phyloP scores from a whole-genome alignment of 345 rosid species.

The Bruguiera sexangula region DNA sequence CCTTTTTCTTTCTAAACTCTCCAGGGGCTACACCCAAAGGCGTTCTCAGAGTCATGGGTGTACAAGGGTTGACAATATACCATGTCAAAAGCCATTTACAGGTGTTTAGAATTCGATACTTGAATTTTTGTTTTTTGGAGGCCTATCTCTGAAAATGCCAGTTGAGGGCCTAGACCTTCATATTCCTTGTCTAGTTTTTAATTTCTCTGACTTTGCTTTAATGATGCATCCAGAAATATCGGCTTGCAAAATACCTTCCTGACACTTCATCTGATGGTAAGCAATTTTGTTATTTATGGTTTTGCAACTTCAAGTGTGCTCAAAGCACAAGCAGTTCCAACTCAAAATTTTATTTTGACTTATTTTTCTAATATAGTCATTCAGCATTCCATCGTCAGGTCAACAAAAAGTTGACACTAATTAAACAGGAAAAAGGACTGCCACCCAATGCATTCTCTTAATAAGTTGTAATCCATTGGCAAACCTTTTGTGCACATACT shows the following conservation, averaged over 20 bases:
- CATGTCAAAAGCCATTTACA: slow-evolving; percentile 99
- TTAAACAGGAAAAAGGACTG: neutral
- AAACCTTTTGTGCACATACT: slow-evolving; percentile 1
- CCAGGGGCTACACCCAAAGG: slow-evolving; percentile 99
- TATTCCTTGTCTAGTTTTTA: slow-evolving; percentile 7
- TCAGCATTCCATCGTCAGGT: too few relatives aligned
- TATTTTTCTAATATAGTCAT: too few relatives aligned
- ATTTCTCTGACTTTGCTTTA: slow-evolving; percentile 13
- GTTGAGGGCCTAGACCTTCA: neutral
- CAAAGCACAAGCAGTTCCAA: too few relatives aligned
- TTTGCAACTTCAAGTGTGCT: neutral
- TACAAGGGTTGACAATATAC: slow-evolving; percentile 92
- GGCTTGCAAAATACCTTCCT: slow-evolving; percentile 89
- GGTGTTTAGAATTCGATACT: slow-evolving; percentile 34
- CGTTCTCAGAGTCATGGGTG: slow-evolving; percentile 97
- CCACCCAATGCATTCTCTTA: neutral
- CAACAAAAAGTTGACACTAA: neutral
- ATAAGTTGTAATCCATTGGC: neutral
- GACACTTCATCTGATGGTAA: slow-evolving; percentile 97
- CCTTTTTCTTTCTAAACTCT: slow-evolving; percentile 11
- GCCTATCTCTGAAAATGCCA: neutral
- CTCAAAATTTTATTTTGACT: too few relatives aligned
- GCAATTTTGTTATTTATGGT: slow-evolving; percentile 15
- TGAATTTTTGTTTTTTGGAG: neutral
- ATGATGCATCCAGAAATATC: slow-evolving; percentile 70